These are phyloP conservation scores for Candida yuanshanica DNA, from an alignment of 805 yeast genomes.

Conservation along the genomic window DNA sequence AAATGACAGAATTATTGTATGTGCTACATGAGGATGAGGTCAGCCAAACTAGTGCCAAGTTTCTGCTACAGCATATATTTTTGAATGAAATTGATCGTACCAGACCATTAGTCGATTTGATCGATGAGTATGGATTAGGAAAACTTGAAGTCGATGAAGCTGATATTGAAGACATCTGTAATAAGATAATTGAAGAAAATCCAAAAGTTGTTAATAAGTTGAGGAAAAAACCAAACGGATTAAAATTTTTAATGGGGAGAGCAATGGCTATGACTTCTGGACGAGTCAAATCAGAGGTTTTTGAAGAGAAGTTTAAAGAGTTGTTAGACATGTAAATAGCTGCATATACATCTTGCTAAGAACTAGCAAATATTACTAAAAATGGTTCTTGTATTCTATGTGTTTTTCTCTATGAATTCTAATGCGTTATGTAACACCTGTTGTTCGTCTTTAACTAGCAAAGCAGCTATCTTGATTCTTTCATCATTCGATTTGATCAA, in stretches of 20 bases:
- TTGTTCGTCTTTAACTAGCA: conserved; percentile 14
- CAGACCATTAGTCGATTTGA: conserved; percentile 35
- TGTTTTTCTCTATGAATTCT: conserved; percentile 8
- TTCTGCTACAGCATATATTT: conserved; percentile 57
- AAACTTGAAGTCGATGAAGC: conserved; percentile 31
- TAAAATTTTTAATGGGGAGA: conserved; percentile 78
- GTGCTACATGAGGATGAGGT: conserved; percentile 40
- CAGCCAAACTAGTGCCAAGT: conserved; percentile 64
- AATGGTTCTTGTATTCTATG: conserved; percentile 1
- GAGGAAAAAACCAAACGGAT: conserved; percentile 46
- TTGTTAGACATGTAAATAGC: conserved; percentile 11
- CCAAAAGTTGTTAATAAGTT: conserved; percentile 54
- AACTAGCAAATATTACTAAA: too few species aligned
- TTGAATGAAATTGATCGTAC: conserved; percentile 37
- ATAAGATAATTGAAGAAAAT: conserved; percentile 34
- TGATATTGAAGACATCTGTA: conserved; percentile 26
- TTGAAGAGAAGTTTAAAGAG: conserved; percentile 30
- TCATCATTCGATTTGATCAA: conserved; percentile 10
- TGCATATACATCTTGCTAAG: too few species aligned
- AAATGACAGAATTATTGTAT: conserved; percentile 49
- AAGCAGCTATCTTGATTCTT: conserved; percentile 15
- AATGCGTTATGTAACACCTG: conserved; percentile 12
- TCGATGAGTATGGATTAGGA: conserved; percentile 48
- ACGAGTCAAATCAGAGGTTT: conserved; percentile 29
- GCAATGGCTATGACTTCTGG: conserved; percentile 83